Evolutionary conservation across 2,329 filamentous ascomycete genomes (phyloP).

Genomic region (Trichoderma sp.): DNA sequence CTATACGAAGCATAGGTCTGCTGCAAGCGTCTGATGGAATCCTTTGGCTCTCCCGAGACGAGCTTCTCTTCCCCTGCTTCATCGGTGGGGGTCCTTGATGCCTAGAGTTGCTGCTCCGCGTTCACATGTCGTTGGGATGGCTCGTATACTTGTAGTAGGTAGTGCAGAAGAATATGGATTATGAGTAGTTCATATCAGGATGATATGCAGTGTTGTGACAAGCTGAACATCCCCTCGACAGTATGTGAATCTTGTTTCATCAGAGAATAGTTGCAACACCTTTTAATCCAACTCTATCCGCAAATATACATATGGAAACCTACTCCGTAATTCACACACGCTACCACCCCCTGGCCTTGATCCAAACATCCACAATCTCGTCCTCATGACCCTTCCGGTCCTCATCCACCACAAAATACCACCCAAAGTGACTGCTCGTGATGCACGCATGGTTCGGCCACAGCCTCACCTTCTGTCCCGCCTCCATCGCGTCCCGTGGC

Average conservation of each 20-base stretch:
- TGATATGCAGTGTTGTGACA: too few relatives aligned
- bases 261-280: neutral
- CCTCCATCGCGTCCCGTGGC: slow-evolving; percentile 41
- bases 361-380: slow-evolving; percentile 74
- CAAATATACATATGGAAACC: too few relatives aligned
- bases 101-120: neutral
- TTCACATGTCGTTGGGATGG: neutral
- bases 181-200: neutral
- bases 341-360: slow-evolving; percentile 35
- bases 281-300: neutral
- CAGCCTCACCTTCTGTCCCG: slow-evolving; percentile 69
- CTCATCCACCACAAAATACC: slow-evolving; percentile 74
- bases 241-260: neutral
- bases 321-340: too few relatives aligned
- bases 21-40: neutral
- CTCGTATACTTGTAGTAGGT: neutral
- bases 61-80: neutral
- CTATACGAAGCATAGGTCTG: neutral
- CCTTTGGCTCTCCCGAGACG: neutral
- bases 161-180: neutral
- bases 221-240: neutral
- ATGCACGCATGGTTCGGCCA: slow-evolving; percentile 86
- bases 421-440: slow-evolving; percentile 68
- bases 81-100: slow-evolving; percentile 13
- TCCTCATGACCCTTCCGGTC: slow-evolving; percentile 54